Evolutionary conservation across 1,284 basidiomycete genomes (phyloP).

Genomic region (Ceratobasidium theobromae): DNA sequence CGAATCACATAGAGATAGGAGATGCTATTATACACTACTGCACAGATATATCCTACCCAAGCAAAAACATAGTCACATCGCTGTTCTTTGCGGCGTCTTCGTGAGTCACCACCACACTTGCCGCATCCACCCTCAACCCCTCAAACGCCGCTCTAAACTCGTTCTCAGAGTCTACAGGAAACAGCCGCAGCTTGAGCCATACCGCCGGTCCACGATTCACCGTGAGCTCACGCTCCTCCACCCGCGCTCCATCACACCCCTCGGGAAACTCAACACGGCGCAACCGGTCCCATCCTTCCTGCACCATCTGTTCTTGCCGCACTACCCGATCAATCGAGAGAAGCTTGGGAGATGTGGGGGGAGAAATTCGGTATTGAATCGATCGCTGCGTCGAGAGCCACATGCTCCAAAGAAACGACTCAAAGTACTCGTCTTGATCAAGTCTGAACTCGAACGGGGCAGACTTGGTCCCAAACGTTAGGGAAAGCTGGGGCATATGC

Average conservation of each 20-base stretch:
- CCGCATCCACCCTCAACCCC: conserved; percentile 6
- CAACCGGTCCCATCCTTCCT: conserved; percentile 11
- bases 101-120: conserved; percentile 10
- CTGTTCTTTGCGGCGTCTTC: conserved; percentile 4
- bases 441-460: conserved; percentile 8
- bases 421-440: conserved; percentile 28
- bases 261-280: background rate
- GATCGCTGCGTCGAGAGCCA: conserved; percentile 1
- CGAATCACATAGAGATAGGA: too few species aligned
- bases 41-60: background rate
- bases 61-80: conserved; percentile 19
- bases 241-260: background rate
- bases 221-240: background rate
- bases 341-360: conserved; percentile 14
- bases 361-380: conserved; percentile 24
- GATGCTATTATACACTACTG: background rate
- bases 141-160: conserved; percentile 1
- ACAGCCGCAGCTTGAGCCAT: background rate
- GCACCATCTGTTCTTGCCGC: background rate
- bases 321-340: conserved; percentile 12
- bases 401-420: conserved; percentile 16
- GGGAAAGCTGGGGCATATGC: background rate
- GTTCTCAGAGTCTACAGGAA: background rate
- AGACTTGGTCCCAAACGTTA: background rate
- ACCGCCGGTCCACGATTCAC: background rate